These are phyloP conservation scores for Cryptosporidium tyzzeri DNA, from an alignment of 169 alveolate species.

Conservation along the genomic window DNA sequence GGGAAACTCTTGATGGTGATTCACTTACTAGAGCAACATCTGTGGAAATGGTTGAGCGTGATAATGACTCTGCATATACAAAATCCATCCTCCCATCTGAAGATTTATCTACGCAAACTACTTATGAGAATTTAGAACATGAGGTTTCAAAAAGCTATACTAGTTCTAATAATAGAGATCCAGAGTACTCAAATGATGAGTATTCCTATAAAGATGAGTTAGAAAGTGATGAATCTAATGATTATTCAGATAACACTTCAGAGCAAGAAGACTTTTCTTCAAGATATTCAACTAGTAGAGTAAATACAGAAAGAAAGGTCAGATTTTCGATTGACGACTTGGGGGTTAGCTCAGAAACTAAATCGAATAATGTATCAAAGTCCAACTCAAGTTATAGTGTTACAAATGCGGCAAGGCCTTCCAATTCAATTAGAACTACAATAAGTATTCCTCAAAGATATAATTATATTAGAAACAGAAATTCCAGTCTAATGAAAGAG, in stretches of 20 bases:
- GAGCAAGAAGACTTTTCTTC: neutral
- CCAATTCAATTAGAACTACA: neutral
- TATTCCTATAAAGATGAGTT: neutral
- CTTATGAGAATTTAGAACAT: neutral
- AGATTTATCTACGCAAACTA: neutral
- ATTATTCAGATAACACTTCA: neutral
- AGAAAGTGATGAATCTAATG: constrained; percentile 16
- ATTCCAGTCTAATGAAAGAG: constrained; percentile 59
- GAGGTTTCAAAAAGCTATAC: neutral
- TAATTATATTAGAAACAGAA: constrained; percentile 59
- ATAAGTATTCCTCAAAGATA: constrained; percentile 65
- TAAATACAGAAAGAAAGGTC: constrained; percentile 34
- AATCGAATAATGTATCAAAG: neutral
- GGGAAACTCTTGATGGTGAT: constrained; percentile 17
- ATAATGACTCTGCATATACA: neutral
- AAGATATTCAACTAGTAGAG: neutral
- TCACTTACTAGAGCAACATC: constrained; percentile 32
- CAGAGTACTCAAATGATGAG: neutral
- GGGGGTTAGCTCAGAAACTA: neutral
- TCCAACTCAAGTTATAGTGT: neutral
- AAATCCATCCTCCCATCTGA: neutral
- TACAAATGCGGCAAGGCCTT: neutral
- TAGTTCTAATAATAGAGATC: neutral
- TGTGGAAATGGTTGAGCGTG: constrained; percentile 51
- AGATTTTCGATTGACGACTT: constrained; percentile 45